Conservation (phyloP, 1,284 basidiomycete genomes). For the Sporisorium reilianum region DNA sequence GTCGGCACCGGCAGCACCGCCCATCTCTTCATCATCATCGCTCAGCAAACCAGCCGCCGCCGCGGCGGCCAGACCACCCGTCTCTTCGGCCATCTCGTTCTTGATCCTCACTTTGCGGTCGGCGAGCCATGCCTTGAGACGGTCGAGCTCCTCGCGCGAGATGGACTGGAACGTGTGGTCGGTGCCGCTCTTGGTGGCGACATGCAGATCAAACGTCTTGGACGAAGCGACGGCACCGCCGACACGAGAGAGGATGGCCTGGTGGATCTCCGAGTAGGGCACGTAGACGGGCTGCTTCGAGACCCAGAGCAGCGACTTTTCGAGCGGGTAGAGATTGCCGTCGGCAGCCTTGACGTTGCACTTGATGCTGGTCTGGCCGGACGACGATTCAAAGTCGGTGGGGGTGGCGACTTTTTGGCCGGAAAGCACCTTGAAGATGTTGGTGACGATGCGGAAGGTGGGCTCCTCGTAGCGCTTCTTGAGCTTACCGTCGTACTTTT, state of each 20-base stretch:
- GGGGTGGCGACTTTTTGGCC: slow-evolving; percentile 87
- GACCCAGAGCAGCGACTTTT: slow-evolving; percentile 98
- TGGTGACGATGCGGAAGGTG: slow-evolving; percentile 94
- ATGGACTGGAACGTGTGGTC: slow-evolving; percentile 82
- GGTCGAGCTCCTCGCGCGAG: slow-evolving; percentile 93
- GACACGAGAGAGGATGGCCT: slow-evolving; percentile 91
- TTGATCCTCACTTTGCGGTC: slow-evolving; percentile 93
- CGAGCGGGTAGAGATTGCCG: slow-evolving; percentile 96
- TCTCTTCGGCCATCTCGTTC: slow-evolving; percentile 93
- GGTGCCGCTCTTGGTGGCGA: slow-evolving; percentile 83
- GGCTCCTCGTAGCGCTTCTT: slow-evolving; percentile 92
- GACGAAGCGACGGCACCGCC: slow-evolving; percentile 89
- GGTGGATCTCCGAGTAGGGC: slow-evolving; percentile 89
- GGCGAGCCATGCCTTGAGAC: slow-evolving; percentile 84
- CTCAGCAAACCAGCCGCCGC: slow-evolving; percentile 76
- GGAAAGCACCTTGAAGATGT: slow-evolving; percentile 90
- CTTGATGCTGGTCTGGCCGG: slow-evolving; percentile 78
- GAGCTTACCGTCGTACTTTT: slow-evolving; percentile 79
- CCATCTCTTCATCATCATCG: slow-evolving; percentile 78
- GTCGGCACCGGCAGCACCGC: slow-evolving; percentile 73
- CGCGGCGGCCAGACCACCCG: slow-evolving; percentile 69
- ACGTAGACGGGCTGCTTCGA: slow-evolving; percentile 94
- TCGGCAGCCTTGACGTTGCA: slow-evolving; percentile 97
- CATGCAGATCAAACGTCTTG: slow-evolving; percentile 93
- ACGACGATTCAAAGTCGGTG: slow-evolving; percentile 69